Conservation (phyloP, 441 rosid species). For the Dalechampia spathulata region DNA sequence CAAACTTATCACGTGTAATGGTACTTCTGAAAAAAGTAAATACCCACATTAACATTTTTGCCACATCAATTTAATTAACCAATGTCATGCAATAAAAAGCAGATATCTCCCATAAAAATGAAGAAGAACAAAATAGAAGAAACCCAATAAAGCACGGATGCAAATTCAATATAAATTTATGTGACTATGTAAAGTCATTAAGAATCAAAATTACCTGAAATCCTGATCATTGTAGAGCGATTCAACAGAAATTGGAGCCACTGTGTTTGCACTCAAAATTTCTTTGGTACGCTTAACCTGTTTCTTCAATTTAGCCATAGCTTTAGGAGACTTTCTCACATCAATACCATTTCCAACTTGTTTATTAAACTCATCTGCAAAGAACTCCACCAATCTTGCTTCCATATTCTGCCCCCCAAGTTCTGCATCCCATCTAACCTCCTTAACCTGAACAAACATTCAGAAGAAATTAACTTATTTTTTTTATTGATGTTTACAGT, state of each 20-base stretch:
- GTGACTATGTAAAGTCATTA: background rate
- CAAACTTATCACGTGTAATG: constrained; percentile 87
- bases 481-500: too few species aligned
- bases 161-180: too few species aligned
- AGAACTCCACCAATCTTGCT: constrained; percentile 69
- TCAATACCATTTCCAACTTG: constrained; percentile 81
- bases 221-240: constrained; percentile 87
- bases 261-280: constrained; percentile 85
- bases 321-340: constrained; percentile 81
- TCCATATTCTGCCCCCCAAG: constrained; percentile 96
- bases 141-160: too few species aligned
- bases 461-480: too few species aligned
- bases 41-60: background rate
- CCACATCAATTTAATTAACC: background rate
- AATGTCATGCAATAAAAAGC: too few species aligned
- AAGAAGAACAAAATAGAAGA: too few species aligned
- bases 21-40: constrained; percentile 58
- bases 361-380: constrained; percentile 91
- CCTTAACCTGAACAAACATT: constrained; percentile 62
- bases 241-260: constrained; percentile 90
- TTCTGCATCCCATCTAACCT: constrained; percentile 91
- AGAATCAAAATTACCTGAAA: constrained; percentile 52
- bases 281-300: constrained; percentile 97
- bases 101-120: too few species aligned
- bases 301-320: constrained; percentile 97